Base-by-base conservation (phyloP, 2,329 filamentous ascomycete genomes). In the Xylariaceae sp. region DNA sequence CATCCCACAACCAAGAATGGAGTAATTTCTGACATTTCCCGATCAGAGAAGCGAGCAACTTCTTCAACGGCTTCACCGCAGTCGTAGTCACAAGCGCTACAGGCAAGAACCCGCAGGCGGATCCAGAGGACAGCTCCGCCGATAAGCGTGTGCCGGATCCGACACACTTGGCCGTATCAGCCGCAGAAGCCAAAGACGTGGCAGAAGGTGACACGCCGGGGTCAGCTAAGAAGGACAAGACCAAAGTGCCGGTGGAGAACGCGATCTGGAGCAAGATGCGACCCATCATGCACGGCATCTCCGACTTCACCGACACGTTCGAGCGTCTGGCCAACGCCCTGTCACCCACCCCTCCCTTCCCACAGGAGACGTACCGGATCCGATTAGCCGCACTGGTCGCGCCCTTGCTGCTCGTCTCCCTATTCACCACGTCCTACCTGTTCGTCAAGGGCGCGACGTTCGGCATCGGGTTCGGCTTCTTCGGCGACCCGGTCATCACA, bases 201-300 rank as follows among this genome's bases (percentile, higher is more conserved):
- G 63, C 67, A 0, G 47, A 51, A 0, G 83, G 81, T 2, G 64
- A 62, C 0, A 66, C 70, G 6, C 63, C 74, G 0, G 58, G 61
- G n/a, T n/a, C n/a, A 8, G 56, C 67, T 0, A 62, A 72, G 8
- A 73, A 86, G 41, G 84, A 90, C 61, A 86, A 87, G 60, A 85
- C 85, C 4, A 88, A 87, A 58, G 74, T 84, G 18, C 85, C 85
- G 0, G 81, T 90, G 63, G 82, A 85, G 46, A 77, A 78, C 4
- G 79, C 80, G 0, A 83, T 92, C 54, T 89, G 86, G 83, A 75
- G 73, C 9, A 81, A 84, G 59, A 85, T 86, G 60, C 70, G 83
- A 28, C 82, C 83, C 0, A 62, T 82, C 7, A 90, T 92, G 85
- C 71, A 71, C 38, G 56, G 61, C 0, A 54, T 77, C 4, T 64